phyloP scores from a whole-genome alignment of 108 stramenopile genomes.

The Cyclostephanos tholiformis region DNA sequence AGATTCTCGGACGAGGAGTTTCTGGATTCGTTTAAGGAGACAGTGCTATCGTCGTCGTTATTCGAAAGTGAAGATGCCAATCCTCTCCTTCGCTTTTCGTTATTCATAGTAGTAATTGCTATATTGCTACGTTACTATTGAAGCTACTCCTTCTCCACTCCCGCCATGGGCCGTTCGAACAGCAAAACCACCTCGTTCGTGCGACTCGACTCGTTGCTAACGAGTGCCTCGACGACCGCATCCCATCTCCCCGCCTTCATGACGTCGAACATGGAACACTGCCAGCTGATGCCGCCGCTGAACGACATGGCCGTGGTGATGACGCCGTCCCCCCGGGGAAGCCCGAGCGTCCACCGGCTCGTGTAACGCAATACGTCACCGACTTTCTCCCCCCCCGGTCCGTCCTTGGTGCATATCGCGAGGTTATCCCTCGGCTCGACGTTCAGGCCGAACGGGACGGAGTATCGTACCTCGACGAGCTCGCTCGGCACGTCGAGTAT shows the following conservation, averaged over 20 bases:
- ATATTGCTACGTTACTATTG: not conserved
- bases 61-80: conserved; percentile 11
- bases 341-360: conserved; percentile 78
- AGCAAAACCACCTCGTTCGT: conserved; percentile 85
- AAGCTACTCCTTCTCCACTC: not conserved
- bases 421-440: conserved; percentile 68
- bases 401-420: conserved; percentile 75
- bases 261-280: conserved; percentile 80
- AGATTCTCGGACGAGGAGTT: conserved; percentile 82
- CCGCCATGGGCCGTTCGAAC: conserved; percentile 69
- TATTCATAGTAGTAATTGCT: not conserved
- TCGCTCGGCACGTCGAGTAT: conserved; percentile 67
- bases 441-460: conserved; percentile 77
- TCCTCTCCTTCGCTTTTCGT: not conserved
- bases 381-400: conserved; percentile 65
- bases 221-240: conserved; percentile 73
- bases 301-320: conserved; percentile 72
- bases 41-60: conserved; percentile 40
- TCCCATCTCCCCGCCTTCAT: conserved; percentile 70
- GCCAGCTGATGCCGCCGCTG: conserved; percentile 74
- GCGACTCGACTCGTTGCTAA: conserved; percentile 61
- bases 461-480: conserved; percentile 72
- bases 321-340: conserved; percentile 80
- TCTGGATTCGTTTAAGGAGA: conserved; percentile 44
- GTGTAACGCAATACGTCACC: conserved; percentile 81